Base-by-base conservation (phyloP, 164 flowering plant genomes). In the Pachysandra terminalis region DNA sequence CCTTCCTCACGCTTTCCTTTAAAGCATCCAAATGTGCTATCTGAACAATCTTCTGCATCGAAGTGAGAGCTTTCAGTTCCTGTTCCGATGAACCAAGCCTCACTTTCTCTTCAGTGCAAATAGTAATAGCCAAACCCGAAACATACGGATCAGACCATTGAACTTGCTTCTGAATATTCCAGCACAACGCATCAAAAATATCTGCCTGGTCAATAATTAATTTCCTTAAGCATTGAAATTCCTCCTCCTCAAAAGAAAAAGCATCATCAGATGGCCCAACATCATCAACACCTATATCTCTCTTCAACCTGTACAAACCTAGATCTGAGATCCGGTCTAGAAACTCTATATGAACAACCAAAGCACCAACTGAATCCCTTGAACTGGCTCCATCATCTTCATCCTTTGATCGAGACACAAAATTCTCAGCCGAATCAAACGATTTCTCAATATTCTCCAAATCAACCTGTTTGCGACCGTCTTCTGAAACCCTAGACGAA, bases 1-100 rank as follows among this genome's bases (percentile, higher is more conserved):
- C 83, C 9, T 63, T 77, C 52, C 77, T 73, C 69, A 86, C 19
- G 56, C 83, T 70, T 27, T 79, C 79, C 73, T 56, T 84, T 82
- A 92, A 78, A 22, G 82, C 86, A 68, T 87, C 89, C 82, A 95
- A 77, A 81, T 95, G 97, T 5, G 83, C 85, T 19, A 73, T 61
- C 83, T 95, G 99, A 65, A 87, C 87, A 75, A 61, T 73, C 76
- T 68, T 83, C 64, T 70, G 84, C n/a, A 90, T 75, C 82, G 71
- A 72, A 13, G 64, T 69, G 19, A 91, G 78, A 57, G 74, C 71
- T 67, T 73, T 78, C n/a, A 65, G 23, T 62, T 85, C 84, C 74
- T 79, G 85, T 58, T 65, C 77, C 27, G 9, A 51, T 0, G 57
- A 62, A 21, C 59, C 75, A 24, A 6, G 54, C n/a, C 61, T 62